These are phyloP conservation scores for Dioszegia crocea DNA, from an alignment of 768 basidiomycete genomes.

Conservation along the genomic window DNA sequence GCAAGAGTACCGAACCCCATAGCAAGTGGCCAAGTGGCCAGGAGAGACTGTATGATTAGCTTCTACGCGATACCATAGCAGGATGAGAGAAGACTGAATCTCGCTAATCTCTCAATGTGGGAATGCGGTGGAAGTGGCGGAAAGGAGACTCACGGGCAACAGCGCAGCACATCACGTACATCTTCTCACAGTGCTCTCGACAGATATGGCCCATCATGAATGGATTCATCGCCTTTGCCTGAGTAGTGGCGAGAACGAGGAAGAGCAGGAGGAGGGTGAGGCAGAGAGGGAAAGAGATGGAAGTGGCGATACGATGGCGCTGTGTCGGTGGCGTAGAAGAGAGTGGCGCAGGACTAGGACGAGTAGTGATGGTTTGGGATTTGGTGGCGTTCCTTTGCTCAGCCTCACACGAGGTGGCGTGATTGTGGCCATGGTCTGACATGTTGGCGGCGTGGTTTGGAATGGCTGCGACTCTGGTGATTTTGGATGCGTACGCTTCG, in stretches of 20 bases:
- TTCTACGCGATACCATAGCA: background rate
- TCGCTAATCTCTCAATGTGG: too few relatives aligned
- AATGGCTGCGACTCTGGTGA: too few relatives aligned
- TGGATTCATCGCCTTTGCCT: background rate
- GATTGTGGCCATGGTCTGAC: too few relatives aligned
- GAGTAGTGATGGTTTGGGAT: too few relatives aligned
- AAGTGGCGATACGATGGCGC: too few relatives aligned
- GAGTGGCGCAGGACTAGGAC: background rate
- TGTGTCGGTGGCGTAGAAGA: background rate
- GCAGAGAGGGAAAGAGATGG: background rate
- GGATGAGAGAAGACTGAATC: too few relatives aligned
- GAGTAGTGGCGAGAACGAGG: background rate
- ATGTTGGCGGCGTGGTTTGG: too few relatives aligned
- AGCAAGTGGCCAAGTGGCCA: background rate
- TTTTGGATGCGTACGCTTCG: too few relatives aligned
- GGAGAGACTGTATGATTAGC: background rate
- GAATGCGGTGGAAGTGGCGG: too few relatives aligned
- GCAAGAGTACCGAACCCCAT: slow-evolving; percentile 1
- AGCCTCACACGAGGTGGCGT: too few relatives aligned
- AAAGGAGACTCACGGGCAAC: background rate
- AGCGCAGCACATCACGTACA: background rate
- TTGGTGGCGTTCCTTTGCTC: too few relatives aligned
- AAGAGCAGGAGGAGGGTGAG: slow-evolving; percentile 2
- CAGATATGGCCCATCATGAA: slow-evolving; percentile 1
- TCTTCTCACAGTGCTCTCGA: slow-evolving; percentile 6